These are phyloP conservation scores for Phytophthora pini DNA, from an alignment of 352 stramenopile species.

Conservation along the genomic window DNA sequence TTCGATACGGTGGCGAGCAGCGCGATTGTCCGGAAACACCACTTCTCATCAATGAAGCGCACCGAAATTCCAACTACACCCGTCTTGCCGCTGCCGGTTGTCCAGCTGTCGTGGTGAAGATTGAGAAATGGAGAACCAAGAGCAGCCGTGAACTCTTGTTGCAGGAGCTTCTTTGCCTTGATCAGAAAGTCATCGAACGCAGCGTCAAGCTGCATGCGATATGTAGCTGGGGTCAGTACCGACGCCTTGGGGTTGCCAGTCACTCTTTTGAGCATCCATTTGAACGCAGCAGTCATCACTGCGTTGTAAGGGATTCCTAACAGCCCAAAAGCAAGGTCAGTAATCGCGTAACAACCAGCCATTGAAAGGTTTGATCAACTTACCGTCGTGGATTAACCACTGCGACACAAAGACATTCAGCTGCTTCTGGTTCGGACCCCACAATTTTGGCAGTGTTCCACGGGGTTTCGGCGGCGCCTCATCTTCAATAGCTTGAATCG, in stretches of 20 bases:
- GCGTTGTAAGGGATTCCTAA: constrained; percentile 10
- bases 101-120: constrained; percentile 12
- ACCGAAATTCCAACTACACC: constrained; percentile 5
- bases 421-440: not conserved
- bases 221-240: not conserved
- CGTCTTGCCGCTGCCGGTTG: not conserved
- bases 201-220: not conserved
- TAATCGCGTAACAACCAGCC: too few species aligned
- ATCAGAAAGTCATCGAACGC: not conserved
- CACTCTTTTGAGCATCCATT: not conserved
- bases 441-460: constrained; percentile 3
- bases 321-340: not conserved
- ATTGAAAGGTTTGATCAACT: too few species aligned
- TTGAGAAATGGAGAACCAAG: constrained; percentile 3
- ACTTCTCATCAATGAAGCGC: constrained; percentile 5
- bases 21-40: not conserved
- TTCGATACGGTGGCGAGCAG: not conserved
- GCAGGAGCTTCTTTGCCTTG: not conserved
- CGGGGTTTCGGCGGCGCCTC: not conserved
- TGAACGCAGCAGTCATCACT: constrained; percentile 1
- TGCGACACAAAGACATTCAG: not conserved
- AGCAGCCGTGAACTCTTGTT: not conserved
- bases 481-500: too few species aligned
- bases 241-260: not conserved
- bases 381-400: constrained; percentile 2